A percentile compares a stretch with the other conserved stretches of the same genome.
phyloP scores from a whole-genome alignment of 2,329 filamentous ascomycete species.

The Aureobasidium sp. region DNA sequence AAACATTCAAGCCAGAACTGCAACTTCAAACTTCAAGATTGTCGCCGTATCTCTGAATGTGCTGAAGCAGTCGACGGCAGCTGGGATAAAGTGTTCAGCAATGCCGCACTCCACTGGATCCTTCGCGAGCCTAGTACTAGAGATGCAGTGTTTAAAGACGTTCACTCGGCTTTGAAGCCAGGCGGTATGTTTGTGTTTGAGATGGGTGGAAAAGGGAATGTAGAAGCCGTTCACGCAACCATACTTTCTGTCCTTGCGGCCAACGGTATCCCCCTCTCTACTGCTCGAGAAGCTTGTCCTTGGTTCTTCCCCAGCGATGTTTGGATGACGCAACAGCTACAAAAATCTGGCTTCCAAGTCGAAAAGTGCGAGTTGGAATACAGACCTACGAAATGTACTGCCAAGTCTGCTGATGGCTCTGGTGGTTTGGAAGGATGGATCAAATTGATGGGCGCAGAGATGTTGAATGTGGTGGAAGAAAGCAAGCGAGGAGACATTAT shows the following conservation, averaged over 20 bases:
- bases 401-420: conserved; percentile 29
- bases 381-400: conserved; percentile 51
- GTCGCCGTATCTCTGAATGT: conserved; percentile 23
- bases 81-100: conserved; percentile 38
- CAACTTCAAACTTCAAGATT: conserved; percentile 29
- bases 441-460: conserved; percentile 53
- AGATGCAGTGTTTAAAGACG: conserved; percentile 46
- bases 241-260: conserved; percentile 47
- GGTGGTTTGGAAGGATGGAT: conserved; percentile 59
- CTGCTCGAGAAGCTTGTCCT: conserved; percentile 47
- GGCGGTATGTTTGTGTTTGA: conserved; percentile 59
- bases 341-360: conserved; percentile 37
- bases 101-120: conserved; percentile 42
- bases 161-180: conserved; percentile 47
- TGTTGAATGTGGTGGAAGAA: conserved; percentile 49
- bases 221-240: conserved; percentile 55
- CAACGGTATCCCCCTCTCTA: conserved; percentile 45
- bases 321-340: conserved; percentile 44
- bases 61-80: conserved; percentile 20
- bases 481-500: conserved; percentile 47
- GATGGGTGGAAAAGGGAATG: conserved; percentile 65
- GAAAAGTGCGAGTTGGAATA: conserved; percentile 54
- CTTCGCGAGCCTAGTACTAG: conserved; percentile 44
- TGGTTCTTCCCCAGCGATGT: conserved; percentile 67
- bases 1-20: conserved; percentile 22